Percentiles rank a stretch among this genome's conserved stretches.
These are phyloP conservation scores for Debaryomyces hansenii DNA, from an alignment of 805 yeast species.

Conservation along the genomic window DNA sequence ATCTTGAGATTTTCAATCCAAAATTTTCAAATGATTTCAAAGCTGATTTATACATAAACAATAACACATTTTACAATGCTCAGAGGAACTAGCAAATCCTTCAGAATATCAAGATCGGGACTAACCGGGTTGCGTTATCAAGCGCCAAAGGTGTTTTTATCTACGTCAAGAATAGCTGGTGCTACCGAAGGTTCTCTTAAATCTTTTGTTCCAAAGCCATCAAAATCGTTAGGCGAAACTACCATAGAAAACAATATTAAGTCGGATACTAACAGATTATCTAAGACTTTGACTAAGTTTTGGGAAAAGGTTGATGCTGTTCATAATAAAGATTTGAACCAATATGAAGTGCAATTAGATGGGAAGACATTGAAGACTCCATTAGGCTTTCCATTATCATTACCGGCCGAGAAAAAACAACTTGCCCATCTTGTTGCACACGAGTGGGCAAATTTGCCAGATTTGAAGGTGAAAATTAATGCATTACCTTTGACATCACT, in stretches of 20 bases:
- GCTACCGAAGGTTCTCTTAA: slow-evolving; percentile 19
- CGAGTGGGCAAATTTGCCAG: slow-evolving; percentile 82
- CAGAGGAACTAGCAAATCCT: too few relatives aligned
- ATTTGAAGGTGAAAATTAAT: slow-evolving; percentile 67
- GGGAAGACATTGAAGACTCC: slow-evolving; percentile 82
- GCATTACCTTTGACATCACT: slow-evolving; percentile 85
- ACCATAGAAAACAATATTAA: slow-evolving; percentile 52
- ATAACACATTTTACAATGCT: too few relatives aligned
- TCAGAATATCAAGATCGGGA: too few relatives aligned
- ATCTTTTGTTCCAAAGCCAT: slow-evolving; percentile 8
- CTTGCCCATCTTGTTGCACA: slow-evolving; percentile 77
- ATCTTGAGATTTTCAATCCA: neutral
- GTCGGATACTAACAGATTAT: slow-evolving; percentile 67
- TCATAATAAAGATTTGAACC: slow-evolving; percentile 24
- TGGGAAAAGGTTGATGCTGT: slow-evolving; percentile 73
- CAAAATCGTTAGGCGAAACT: slow-evolving; percentile 21
- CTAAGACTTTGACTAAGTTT: slow-evolving; percentile 69
- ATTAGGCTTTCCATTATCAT: slow-evolving; percentile 63
- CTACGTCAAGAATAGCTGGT: neutral
- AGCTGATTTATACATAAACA: neutral
- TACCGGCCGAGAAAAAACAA: slow-evolving; percentile 59
- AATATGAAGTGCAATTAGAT: slow-evolving; percentile 64
- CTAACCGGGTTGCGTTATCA: too few relatives aligned
- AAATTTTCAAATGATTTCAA: neutral
- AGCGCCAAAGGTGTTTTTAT: neutral